Evolutionary conservation across 805 yeast genomes (phyloP), one percentile per base, ranked within the genome.

Genomic region (Dipodascus albidus): DNA sequence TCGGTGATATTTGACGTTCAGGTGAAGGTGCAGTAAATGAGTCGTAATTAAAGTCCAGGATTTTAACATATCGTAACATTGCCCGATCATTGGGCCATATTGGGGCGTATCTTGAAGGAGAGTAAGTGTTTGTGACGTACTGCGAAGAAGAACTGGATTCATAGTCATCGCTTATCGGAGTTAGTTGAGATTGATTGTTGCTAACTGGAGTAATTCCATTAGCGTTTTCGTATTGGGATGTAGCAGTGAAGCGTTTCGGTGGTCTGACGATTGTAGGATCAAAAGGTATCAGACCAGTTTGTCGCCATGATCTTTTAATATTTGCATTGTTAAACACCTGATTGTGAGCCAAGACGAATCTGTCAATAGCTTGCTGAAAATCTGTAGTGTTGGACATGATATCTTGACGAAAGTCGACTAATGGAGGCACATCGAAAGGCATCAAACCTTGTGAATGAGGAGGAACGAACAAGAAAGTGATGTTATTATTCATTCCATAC

Each of bases 371-470:
- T n/a, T 14, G 17, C n/a, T 38, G 44, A 38, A 38, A 38, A 38
- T 38, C 44, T 38, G 44, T 14, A 14, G 44, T n/a, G n/a, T 38
- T 38, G 15, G 44, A 14, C 44, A 38, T 38, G 9, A 38, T 38
- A 14, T 38, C 44, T 38, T 38, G 44, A 38, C 44, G 44, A 19
- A 38, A 38, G 15, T 38, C 44, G 8, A 38, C 44, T 14, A 38
- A 38, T 4, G 44, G 44, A 38, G 44, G 44, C 17, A 38, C 44
- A 38, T 38, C 44, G 20, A 38, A 38, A 38, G 44, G 44, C 44
- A 38, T 38, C 44, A 38, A 38, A 14, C 44, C 44, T 38, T 38
- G 44, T 3, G 44, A 38, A 14, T 38, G 44, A n/a, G 44, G 44
- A 38, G 44, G 44, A 3, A 38, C 44, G n/a, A 38, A 38, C 15